Evolutionary conservation across 148 eudicot genomes (phyloP).

Genomic region (Fagopyrum homotropicum): DNA sequence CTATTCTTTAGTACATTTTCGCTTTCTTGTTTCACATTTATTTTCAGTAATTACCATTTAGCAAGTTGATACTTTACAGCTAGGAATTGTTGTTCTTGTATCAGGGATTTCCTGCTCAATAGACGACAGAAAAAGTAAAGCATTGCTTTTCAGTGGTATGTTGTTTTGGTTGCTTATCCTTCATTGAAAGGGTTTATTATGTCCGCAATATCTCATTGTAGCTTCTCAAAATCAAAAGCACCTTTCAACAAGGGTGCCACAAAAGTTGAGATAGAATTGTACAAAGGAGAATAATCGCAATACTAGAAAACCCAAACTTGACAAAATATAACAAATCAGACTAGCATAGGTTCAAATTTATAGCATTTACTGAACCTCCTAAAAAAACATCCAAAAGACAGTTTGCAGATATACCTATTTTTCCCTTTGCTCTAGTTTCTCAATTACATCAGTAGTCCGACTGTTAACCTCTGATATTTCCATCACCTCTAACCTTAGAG

Average conservation of each 20-base stretch:
- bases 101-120: background rate
- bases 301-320: background rate
- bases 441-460: background rate
- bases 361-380: background rate
- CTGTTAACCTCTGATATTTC: constrained; percentile 2
- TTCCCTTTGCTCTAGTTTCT: constrained; percentile 2
- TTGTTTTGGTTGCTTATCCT: background rate
- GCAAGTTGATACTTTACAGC: constrained; percentile 6
- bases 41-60: background rate
- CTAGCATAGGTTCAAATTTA: background rate
- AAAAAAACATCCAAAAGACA: background rate
- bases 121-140: background rate
- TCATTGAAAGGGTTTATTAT: background rate
- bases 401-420: background rate
- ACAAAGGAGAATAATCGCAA: background rate
- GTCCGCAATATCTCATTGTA: background rate
- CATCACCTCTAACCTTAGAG: background rate
- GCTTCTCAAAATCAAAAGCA: background rate
- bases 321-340: background rate
- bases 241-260: background rate
- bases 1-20: background rate
- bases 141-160: background rate
- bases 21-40: background rate
- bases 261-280: background rate
- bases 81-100: constrained; percentile 9